Percentiles rank a stretch among this genome's conserved stretches.
Conservation (phyloP, 257 asterid species). For the Solanum peruvianum region DNA sequence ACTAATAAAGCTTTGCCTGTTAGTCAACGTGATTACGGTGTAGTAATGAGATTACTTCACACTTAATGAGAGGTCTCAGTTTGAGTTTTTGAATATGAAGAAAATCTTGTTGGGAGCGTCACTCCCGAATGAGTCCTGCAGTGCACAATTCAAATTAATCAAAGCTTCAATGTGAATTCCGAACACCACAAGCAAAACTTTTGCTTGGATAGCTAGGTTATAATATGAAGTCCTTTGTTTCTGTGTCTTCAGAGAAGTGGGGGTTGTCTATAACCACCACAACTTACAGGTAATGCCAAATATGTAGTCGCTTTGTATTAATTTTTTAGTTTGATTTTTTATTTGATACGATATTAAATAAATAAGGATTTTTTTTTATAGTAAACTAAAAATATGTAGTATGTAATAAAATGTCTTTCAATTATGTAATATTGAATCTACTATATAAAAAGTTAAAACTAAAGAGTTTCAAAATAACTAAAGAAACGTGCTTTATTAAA, state of each 20-base stretch:
- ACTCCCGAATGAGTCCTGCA: fast-evolving
- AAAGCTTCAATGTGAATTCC: fast-evolving
- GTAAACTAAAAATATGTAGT: no score
- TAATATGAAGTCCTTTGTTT: not conserved
- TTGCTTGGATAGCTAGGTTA: not conserved
- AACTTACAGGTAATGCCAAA: not conserved
- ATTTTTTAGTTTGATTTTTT: no score
- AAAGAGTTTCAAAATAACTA: not conserved
- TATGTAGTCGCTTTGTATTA: not conserved
- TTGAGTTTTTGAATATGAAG: fast-evolving
- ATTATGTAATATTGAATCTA: no score
- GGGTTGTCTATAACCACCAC: not conserved
- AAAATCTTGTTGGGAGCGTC: fast-evolving
- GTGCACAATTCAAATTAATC: fast-evolving
- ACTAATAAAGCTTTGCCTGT: not conserved
- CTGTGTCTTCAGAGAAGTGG: not conserved
- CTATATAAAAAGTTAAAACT: not conserved
- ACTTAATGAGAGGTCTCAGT: no score
- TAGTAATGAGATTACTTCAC: no score
- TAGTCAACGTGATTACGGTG: fast-evolving
- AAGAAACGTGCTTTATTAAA: not conserved
- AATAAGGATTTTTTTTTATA: no score
- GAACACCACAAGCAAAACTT: no score
- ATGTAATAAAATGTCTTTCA: no score
- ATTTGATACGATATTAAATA: no score